Percentiles rank a stretch among this genome's conserved stretches.
Conservation (phyloP, 306 rosid genomes). For the barrel medic (Medicago truncatula) region MtrunA17r5.0-ANR NC_053045.1:55042501-55043000, state of each 20-base stretch:
- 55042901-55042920: not conserved
- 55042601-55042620: constrained; percentile 6
- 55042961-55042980: constrained; percentile 47
- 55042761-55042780: constrained; percentile 4
- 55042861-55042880: constrained; percentile 70
- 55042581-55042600: constrained; percentile 13
- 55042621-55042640: constrained; percentile 31
- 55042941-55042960: constrained; percentile 45
- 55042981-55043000: constrained; percentile 50
- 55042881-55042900: constrained; percentile 33
- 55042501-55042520: not conserved
- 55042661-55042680: constrained; percentile 32
- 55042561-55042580: constrained; percentile 19
- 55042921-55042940: constrained; percentile 30
- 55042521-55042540: not conserved
- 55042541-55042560: not conserved
- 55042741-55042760: constrained; percentile 11
- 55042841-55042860: constrained; percentile 78
- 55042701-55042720: constrained; percentile 29
- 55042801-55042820: constrained; percentile 65
- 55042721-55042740: constrained; percentile 5
- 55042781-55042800: constrained; percentile 17
- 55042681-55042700: constrained; percentile 26
- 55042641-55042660: constrained; percentile 35
- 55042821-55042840: constrained; percentile 77